phyloP scores from a whole-genome alignment of 2,329 filamentous ascomycete species.

The Myriosclerotinia duriaeana region DNA sequence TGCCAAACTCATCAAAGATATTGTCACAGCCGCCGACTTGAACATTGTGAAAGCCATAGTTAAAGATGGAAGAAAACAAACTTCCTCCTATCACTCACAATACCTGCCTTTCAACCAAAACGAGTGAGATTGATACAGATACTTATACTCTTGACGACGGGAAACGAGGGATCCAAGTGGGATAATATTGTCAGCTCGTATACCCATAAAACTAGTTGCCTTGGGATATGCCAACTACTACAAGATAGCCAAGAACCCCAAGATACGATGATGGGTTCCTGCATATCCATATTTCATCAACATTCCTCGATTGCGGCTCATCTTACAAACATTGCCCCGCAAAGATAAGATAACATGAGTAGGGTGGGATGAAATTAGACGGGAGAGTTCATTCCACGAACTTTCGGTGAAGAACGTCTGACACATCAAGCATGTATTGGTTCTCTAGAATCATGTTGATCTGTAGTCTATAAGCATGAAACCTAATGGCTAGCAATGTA shows the following conservation, averaged over 20 bases:
- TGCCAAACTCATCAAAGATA: slow-evolving; percentile 16
- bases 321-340: slow-evolving; percentile 9
- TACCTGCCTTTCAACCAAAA: neutral
- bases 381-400: neutral
- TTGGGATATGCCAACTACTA: neutral
- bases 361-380: neutral
- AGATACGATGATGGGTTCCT: slow-evolving; percentile 3
- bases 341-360: slow-evolving; percentile 22
- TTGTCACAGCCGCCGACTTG: slow-evolving; percentile 2
- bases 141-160: neutral
- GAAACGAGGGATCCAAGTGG: neutral
- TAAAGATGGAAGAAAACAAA: neutral
- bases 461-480: too few relatives aligned
- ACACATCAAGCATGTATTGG: too few relatives aligned
- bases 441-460: too few relatives aligned
- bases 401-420: neutral
- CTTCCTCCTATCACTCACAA: neutral
- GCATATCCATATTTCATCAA: slow-evolving; percentile 6
- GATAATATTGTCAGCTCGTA: neutral
- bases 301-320: slow-evolving; percentile 7
- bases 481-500: too few relatives aligned
- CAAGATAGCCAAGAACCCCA: slow-evolving; percentile 10
- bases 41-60: slow-evolving; percentile 21
- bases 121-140: too few relatives aligned
- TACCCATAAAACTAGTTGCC: neutral